Evolutionary conservation across 2,329 filamentous ascomycete species (phyloP).

Genomic region (Hypoxylon sp.): DNA sequence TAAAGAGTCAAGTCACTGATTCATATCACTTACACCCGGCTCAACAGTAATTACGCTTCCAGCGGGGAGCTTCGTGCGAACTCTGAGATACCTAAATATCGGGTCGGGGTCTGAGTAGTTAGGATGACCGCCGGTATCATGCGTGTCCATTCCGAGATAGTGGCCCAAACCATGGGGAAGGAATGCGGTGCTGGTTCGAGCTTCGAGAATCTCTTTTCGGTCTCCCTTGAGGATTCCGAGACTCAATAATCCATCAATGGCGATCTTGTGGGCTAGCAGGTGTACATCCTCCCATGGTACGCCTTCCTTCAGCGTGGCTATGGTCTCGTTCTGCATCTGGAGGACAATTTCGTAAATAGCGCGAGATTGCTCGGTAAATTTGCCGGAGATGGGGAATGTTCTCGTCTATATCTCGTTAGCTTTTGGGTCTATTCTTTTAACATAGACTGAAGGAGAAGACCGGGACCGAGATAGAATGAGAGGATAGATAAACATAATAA

Average conservation of each 20-base stretch:
- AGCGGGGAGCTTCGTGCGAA: slow-evolving; percentile 77
- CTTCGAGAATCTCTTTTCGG: slow-evolving; percentile 76
- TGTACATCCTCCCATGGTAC: slow-evolving; percentile 85
- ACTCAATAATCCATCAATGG: slow-evolving; percentile 78
- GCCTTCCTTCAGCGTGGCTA: slow-evolving; percentile 75
- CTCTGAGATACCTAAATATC: slow-evolving; percentile 87
- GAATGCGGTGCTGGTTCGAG: slow-evolving; percentile 86
- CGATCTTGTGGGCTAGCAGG: slow-evolving; percentile 78
- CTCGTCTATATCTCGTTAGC: slow-evolving; percentile 67
- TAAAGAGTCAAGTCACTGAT: neutral
- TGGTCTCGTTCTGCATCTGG: slow-evolving; percentile 85
- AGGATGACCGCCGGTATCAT: slow-evolving; percentile 82
- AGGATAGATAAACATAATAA: neutral
- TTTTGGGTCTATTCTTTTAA: neutral
- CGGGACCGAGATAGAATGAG: no score
- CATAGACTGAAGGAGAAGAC: neutral
- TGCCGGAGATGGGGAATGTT: slow-evolving; percentile 82
- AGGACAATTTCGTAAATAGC: slow-evolving; percentile 85
- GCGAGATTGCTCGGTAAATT: slow-evolving; percentile 73
- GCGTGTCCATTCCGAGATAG: slow-evolving; percentile 91
- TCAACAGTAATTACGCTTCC: slow-evolving; percentile 93
- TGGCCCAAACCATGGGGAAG: slow-evolving; percentile 92
- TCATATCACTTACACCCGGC: slow-evolving; percentile 72
- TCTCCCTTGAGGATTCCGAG: slow-evolving; percentile 78
- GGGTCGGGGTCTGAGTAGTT: slow-evolving; percentile 81